A percentile compares a stretch with the other conserved stretches of the same genome.
These are phyloP conservation scores for Claviceps arundinis DNA, from an alignment of 2,329 filamentous ascomycete genomes.

Conservation along the genomic window DNA sequence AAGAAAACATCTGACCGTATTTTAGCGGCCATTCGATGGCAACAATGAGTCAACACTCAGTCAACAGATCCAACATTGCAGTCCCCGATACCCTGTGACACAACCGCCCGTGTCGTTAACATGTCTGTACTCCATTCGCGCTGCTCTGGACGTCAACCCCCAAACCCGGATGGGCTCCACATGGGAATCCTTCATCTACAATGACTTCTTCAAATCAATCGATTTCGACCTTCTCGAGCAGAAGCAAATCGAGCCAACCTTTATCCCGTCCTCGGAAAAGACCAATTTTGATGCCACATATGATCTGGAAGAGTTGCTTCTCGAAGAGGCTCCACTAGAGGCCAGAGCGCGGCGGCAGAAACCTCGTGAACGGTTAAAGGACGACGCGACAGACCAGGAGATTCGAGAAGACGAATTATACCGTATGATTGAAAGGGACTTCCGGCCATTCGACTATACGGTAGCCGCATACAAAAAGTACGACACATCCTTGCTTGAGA, in stretches of 20 bases:
- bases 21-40: slow-evolving; percentile 84
- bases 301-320: slow-evolving; percentile 80
- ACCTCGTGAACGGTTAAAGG: slow-evolving; percentile 78
- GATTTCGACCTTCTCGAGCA: slow-evolving; percentile 75
- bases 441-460: slow-evolving; percentile 92
- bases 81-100: slow-evolving; percentile 82
- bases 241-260: slow-evolving; percentile 83
- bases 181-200: slow-evolving; percentile 74
- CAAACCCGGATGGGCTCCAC: slow-evolving; percentile 71
- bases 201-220: slow-evolving; percentile 78
- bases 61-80: slow-evolving; percentile 66
- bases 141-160: slow-evolving; percentile 68
- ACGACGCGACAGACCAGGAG: slow-evolving; percentile 89
- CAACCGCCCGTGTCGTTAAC: slow-evolving; percentile 77
- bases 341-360: slow-evolving; percentile 87
- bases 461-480: slow-evolving; percentile 64
- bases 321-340: slow-evolving; percentile 91
- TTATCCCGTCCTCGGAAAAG: slow-evolving; percentile 89
- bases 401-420: slow-evolving; percentile 91
- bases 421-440: slow-evolving; percentile 85
- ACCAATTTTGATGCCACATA: slow-evolving; percentile 99
- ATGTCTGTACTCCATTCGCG: slow-evolving; percentile 79
- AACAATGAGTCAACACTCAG: slow-evolving; percentile 71
- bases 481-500: slow-evolving; percentile 13
- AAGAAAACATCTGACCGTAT: no score